phyloP scores from a whole-genome alignment of 2,329 filamentous ascomycete species.

The Mycosphaerella arachidis region DNA sequence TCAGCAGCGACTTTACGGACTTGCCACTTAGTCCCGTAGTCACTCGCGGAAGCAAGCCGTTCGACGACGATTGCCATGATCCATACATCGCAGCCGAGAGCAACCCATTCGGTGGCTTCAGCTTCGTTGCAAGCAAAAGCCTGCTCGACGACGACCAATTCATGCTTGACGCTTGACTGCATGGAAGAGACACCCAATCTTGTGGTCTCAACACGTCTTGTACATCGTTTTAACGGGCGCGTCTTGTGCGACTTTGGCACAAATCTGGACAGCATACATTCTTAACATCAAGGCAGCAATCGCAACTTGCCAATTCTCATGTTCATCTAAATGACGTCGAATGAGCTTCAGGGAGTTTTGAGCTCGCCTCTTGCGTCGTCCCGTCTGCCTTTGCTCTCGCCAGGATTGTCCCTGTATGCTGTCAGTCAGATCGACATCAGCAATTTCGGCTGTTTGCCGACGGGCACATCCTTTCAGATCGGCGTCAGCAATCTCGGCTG shows the following conservation, averaged over 20 bases:
- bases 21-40: slow-evolving; percentile 72
- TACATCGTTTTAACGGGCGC: neutral
- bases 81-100: slow-evolving; percentile 28
- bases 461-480: neutral
- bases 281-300: neutral
- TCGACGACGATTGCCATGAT: slow-evolving; percentile 22
- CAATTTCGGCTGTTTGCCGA: neutral
- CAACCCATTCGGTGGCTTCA: slow-evolving; percentile 52
- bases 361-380: neutral
- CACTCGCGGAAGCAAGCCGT: slow-evolving; percentile 22
- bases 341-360: neutral
- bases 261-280: neutral
- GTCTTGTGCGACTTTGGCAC: neutral
- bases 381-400: neutral
- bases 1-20: slow-evolving; percentile 85
- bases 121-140: slow-evolving; percentile 50
- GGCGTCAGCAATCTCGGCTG: neutral
- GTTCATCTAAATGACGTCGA: neutral
- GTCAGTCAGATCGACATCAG: neutral
- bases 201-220: neutral
- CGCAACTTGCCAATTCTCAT: neutral
- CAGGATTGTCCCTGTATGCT: neutral
- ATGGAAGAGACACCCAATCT: slow-evolving; percentile 10
- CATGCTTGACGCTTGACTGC: slow-evolving; percentile 33
- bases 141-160: slow-evolving; percentile 40